Conservation (phyloP, 495 filamentous ascomycete genomes). For the Hypoxylon fuscum region DNA sequence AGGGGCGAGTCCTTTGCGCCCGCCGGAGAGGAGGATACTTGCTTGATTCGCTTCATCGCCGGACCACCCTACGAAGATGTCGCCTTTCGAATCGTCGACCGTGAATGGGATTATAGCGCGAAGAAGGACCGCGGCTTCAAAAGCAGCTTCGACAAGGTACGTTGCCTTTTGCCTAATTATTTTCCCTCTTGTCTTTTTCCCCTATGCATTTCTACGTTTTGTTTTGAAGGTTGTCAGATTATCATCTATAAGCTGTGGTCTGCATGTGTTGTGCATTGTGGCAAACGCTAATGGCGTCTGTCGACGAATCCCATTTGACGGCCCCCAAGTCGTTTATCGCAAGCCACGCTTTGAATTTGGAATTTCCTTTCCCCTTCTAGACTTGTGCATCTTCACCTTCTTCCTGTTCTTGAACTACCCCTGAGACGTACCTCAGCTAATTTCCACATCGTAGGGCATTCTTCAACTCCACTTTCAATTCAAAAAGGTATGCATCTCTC, state of each 20-base stretch:
- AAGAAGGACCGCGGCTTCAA: conserved; percentile 95
- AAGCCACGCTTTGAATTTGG: conserved; percentile 33
- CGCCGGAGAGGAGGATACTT: conserved; percentile 98
- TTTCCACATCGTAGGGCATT: conserved; percentile 72
- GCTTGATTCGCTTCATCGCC: conserved; percentile 93
- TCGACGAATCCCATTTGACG: conserved; percentile 9
- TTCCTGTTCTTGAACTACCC: conserved; percentile 19
- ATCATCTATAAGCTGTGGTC: background rate
- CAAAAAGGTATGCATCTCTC: conserved; percentile 69
- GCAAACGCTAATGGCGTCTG: conserved; percentile 20
- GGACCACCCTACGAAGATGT: conserved; percentile 97
- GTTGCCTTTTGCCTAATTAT: conserved; percentile 39
- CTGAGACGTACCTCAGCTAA: conserved; percentile 33
- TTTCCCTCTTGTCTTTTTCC: conserved; percentile 18
- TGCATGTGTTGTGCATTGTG: background rate
- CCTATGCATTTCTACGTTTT: conserved; percentile 1
- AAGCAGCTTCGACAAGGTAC: conserved; percentile 97
- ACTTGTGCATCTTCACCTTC: conserved; percentile 12
- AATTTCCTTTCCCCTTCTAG: conserved; percentile 26
- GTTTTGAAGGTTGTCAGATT: background rate
- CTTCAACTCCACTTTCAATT: conserved; percentile 98
- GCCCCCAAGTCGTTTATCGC: conserved; percentile 20
- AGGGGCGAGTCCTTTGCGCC: conserved; percentile 91
- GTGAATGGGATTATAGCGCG: conserved; percentile 98
- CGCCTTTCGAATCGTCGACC: conserved; percentile 97